These are phyloP conservation scores for Coemansia asiatica DNA, from an alignment of 192 early-diverging fungal species.

Conservation along the genomic window DNA sequence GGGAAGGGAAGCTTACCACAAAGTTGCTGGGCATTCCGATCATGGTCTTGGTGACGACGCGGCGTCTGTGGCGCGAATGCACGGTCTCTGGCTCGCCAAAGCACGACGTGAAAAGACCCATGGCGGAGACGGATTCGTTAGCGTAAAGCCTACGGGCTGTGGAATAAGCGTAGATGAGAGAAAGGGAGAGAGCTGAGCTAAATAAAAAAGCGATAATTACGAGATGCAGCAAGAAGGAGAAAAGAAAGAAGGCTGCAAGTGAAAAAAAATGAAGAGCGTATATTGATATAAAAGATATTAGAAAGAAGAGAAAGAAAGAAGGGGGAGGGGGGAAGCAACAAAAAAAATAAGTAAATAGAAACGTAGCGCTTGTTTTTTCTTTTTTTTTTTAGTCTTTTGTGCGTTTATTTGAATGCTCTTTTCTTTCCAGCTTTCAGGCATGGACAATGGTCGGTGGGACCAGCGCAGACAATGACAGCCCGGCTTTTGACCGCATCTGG, in stretches of 20 bases:
- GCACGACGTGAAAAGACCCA: conserved; percentile 54
- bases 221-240: not conserved
- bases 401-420: not conserved
- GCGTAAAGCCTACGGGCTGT: not conserved
- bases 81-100: conserved; percentile 36
- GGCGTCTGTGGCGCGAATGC: conserved; percentile 17
- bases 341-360: not conserved
- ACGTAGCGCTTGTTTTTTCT: conserved; percentile 1
- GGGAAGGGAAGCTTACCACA: conserved; percentile 38
- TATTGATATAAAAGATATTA: not conserved
- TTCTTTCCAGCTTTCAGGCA: not conserved
- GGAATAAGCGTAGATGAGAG: not conserved
- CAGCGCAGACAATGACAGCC: conserved; percentile 1
- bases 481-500: not conserved
- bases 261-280: not conserved
- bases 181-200: conserved; percentile 1
- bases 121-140: conserved; percentile 12
- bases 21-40: conserved; percentile 53
- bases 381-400: conserved; percentile 4
- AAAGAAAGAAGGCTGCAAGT: conserved; percentile 8
- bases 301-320: not conserved
- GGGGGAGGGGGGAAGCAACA: not conserved
- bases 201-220: not conserved
- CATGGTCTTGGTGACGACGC: conserved; percentile 53
- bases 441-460: not conserved